Evolutionary conservation across 352 stramenopile genomes (phyloP).

Genomic region (Globisporangium splendens): DNA sequence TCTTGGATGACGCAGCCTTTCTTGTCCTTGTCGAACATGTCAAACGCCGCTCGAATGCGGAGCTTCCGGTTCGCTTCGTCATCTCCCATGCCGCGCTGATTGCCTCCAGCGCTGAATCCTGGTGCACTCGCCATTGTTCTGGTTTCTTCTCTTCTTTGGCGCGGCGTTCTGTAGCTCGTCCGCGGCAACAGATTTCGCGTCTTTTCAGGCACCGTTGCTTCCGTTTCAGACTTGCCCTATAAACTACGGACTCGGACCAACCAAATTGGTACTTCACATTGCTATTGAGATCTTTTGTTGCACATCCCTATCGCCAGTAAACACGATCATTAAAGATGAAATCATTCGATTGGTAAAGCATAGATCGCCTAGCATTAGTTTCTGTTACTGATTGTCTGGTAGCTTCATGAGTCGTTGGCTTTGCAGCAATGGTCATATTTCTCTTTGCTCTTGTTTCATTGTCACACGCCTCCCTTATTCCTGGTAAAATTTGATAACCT

Average conservation of each 20-base stretch:
- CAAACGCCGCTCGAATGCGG: slow-evolving; percentile 80
- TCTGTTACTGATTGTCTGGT: too few relatives aligned
- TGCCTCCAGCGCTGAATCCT: slow-evolving; percentile 10
- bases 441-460: too few relatives aligned
- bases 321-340: too few relatives aligned
- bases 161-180: background rate
- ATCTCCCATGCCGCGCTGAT: slow-evolving; percentile 30
- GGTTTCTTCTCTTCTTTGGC: background rate
- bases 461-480: background rate
- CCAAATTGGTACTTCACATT: too few relatives aligned
- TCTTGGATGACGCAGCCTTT: slow-evolving; percentile 89
- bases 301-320: too few relatives aligned
- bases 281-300: too few relatives aligned
- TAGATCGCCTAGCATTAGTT: too few relatives aligned
- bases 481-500: slow-evolving; percentile 7
- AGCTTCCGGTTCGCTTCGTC: slow-evolving; percentile 44
- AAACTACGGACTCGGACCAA: too few relatives aligned
- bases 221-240: too few relatives aligned
- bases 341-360: too few relatives aligned
- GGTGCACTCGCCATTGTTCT: slow-evolving; percentile 5
- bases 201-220: background rate
- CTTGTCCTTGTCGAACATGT: slow-evolving; percentile 92
- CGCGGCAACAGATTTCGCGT: background rate
- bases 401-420: too few relatives aligned
- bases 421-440: too few relatives aligned